Percentiles rank a stretch among this genome's conserved stretches.
Evolutionary conservation across 768 basidiomycete genomes (phyloP).

Genomic region (Macrolepiota fuliginosa): DNA sequence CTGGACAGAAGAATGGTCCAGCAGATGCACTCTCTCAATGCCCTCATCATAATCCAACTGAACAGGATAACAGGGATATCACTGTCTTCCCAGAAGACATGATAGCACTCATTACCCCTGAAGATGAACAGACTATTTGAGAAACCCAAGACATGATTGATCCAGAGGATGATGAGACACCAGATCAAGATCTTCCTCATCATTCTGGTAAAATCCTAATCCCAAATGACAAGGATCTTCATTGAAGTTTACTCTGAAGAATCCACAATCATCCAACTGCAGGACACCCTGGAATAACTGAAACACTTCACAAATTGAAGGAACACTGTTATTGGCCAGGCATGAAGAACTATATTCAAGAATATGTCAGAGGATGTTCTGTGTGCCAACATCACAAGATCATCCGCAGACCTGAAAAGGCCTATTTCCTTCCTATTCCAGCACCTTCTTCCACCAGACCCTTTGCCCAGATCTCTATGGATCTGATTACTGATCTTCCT

Average conservation of each 20-base stretch:
- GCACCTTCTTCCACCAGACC: not conserved
- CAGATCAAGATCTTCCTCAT: not conserved
- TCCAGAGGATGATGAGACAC: not conserved
- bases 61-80: not conserved
- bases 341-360: constrained; percentile 14
- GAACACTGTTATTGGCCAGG: constrained; percentile 22
- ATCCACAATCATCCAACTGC: constrained; percentile 11
- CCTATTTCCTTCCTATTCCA: constrained; percentile 1
- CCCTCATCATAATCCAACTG: not conserved
- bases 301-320: constrained; percentile 7
- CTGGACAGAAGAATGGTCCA: not conserved
- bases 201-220: constrained; percentile 1
- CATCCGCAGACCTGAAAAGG: constrained; percentile 7
- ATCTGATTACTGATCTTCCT: constrained; percentile 21
- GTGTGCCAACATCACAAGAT: constrained; percentile 21
- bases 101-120: not conserved
- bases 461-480: constrained; percentile 15
- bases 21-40: not conserved
- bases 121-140: not conserved
- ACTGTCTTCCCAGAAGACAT: not conserved
- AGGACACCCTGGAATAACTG: constrained; percentile 14
- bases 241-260: not conserved
- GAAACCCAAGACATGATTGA: not conserved
- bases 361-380: constrained; percentile 20
- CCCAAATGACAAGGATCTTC: not conserved